Evolutionary conservation across 345 rosid genomes (phyloP).

Genomic region (Anastatica hierochuntica): DNA sequence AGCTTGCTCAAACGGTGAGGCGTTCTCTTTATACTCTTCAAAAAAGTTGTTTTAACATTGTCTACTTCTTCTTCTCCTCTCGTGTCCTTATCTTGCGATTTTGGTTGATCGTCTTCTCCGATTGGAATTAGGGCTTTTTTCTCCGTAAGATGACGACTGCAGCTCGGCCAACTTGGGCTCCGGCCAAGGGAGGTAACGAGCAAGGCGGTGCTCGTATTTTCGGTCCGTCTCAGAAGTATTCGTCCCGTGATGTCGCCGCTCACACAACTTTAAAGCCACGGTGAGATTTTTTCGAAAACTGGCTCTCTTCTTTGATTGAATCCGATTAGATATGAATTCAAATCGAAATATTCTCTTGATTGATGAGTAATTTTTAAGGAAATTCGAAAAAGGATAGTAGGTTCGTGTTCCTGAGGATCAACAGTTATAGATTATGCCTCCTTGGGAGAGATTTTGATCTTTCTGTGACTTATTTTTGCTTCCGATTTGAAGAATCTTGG

Average conservation of each 20-base stretch:
- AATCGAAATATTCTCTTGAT: neutral
- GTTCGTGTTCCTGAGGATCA: too few species aligned
- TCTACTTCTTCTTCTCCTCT: neutral
- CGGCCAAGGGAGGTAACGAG: constrained; percentile 98
- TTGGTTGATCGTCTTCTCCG: constrained; percentile 5
- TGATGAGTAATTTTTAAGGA: neutral
- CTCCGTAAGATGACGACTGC: constrained; percentile 82
- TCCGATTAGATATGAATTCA: neutral
- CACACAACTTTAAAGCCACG: constrained; percentile 86
- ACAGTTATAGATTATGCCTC: too few species aligned
- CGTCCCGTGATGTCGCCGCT: constrained; percentile 87
- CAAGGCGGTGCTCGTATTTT: constrained; percentile 96
- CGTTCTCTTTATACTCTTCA: neutral
- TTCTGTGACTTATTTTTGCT: neutral
- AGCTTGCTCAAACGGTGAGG: neutral
- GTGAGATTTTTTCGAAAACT: constrained; percentile 23
- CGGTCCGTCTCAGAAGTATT: constrained; percentile 97
- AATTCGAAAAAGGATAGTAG: too few species aligned
- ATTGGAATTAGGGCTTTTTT: constrained; percentile 13
- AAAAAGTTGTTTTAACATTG: too few species aligned
- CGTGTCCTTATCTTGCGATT: constrained; percentile 15
- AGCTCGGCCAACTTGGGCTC: constrained; percentile 98
- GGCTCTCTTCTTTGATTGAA: neutral
- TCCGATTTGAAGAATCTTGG: neutral
- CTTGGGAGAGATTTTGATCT: neutral